A percentile compares a stretch with the other conserved stretches of the same genome.
Evolutionary conservation across 768 basidiomycete genomes (phyloP).

Genomic region (Boletus subparvulus): DNA sequence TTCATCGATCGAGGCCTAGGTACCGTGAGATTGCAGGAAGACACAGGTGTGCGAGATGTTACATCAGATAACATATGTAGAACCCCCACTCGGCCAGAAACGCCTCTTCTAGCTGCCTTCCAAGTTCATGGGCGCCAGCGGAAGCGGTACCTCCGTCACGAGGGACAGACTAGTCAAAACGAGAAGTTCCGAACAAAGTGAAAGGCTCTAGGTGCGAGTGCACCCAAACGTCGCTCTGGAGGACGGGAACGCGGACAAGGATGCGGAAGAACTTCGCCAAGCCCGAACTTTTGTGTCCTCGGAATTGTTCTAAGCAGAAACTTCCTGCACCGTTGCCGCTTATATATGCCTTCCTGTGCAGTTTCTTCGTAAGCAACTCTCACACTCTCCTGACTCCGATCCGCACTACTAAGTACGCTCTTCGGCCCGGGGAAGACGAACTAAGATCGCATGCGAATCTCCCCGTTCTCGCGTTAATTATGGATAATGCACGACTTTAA

Average conservation of each 20-base stretch:
- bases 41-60: neutral
- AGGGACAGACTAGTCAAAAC: conserved; percentile 45
- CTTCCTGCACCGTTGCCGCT: neutral
- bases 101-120: conserved; percentile 38
- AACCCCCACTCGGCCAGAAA: conserved; percentile 30
- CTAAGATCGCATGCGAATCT: too few relatives aligned
- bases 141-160: conserved; percentile 64
- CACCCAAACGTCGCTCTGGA: conserved; percentile 56
- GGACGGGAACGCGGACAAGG: conserved; percentile 96
- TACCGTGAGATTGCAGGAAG: neutral
- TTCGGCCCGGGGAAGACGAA: too few relatives aligned
- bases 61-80: conserved; percentile 28
- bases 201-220: conserved; percentile 34
- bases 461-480: too few relatives aligned
- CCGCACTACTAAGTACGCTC: too few relatives aligned
- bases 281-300: conserved; percentile 95
- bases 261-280: conserved; percentile 76
- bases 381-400: conserved; percentile 18
- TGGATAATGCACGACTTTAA: too few relatives aligned
- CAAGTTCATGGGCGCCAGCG: conserved; percentile 70
- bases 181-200: conserved; percentile 35
- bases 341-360: conserved; percentile 31
- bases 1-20: neutral
- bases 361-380: conserved; percentile 44
- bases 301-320: conserved; percentile 58